Conservation (phyloP, 1,284 basidiomycete species). For the Ganoderma lingzhi region DNA sequence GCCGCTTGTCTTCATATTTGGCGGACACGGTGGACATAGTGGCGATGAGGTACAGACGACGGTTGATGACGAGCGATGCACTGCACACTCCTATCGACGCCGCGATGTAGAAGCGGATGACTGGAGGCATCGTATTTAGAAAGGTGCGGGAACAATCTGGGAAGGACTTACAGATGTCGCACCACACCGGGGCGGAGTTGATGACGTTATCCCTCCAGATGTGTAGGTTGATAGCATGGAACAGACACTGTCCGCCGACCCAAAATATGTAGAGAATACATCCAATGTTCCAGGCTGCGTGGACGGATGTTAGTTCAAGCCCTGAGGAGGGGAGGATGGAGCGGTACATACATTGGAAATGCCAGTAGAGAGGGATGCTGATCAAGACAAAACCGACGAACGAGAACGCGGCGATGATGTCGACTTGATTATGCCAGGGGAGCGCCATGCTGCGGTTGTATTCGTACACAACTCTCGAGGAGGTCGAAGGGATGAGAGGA, state of each 20-base stretch:
- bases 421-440: neutral
- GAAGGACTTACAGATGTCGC: constrained; percentile 72
- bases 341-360: constrained; percentile 52
- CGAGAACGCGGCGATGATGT: constrained; percentile 12
- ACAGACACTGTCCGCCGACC: constrained; percentile 62
- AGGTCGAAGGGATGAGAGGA: neutral
- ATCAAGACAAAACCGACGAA: constrained; percentile 26
- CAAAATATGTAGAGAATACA: constrained; percentile 72
- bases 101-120: constrained; percentile 45
- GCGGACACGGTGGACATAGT: constrained; percentile 36
- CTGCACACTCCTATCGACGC: constrained; percentile 49
- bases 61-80: constrained; percentile 55
- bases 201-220: constrained; percentile 69
- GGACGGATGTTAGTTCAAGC: constrained; percentile 5
- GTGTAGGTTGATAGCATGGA: constrained; percentile 66
- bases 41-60: constrained; percentile 56
- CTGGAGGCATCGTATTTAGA: constrained; percentile 37
- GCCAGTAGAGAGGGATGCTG: constrained; percentile 65
- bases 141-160: neutral
- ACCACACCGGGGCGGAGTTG: constrained; percentile 71
- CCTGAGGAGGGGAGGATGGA: constrained; percentile 3
- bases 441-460: neutral
- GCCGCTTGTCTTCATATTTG: constrained; percentile 41
- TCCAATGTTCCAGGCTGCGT: constrained; percentile 53
- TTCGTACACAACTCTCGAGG: neutral